A percentile compares a stretch with the other conserved stretches of the same genome.
Conservation (phyloP, 495 filamentous ascomycete species). For the Talaromyces nanjingensis region DNA sequence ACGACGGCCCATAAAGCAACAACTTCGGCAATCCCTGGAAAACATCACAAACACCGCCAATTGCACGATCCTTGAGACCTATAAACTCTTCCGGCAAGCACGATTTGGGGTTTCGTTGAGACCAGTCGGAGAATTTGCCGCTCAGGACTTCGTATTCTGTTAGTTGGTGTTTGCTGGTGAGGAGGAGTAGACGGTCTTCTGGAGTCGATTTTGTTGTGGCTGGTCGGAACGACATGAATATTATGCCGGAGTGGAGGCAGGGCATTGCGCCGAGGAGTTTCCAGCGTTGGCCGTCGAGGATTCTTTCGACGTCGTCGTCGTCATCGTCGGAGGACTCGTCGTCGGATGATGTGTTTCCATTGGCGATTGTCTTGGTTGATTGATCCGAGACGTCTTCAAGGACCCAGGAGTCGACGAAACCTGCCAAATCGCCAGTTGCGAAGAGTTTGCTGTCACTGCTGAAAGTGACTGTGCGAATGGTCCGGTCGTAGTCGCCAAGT, state of each 20-base stretch:
- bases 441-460: constrained; percentile 75
- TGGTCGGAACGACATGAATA: constrained; percentile 71
- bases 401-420: constrained; percentile 81
- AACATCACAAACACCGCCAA: constrained; percentile 82
- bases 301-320: constrained; percentile 22
- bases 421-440: constrained; percentile 71
- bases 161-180: constrained; percentile 71
- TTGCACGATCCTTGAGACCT: constrained; percentile 63
- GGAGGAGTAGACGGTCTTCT: constrained; percentile 60
- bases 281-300: constrained; percentile 54
- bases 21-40: constrained; percentile 48
- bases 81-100: constrained; percentile 67
- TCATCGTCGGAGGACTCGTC: constrained; percentile 49
- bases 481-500: constrained; percentile 70
- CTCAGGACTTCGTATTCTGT: constrained; percentile 68
- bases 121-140: constrained; percentile 78
- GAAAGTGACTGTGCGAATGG: constrained; percentile 68
- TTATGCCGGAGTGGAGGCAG: constrained; percentile 61
- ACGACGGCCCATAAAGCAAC: constrained; percentile 80
- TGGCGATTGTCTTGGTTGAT: constrained; percentile 21
- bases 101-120: constrained; percentile 67
- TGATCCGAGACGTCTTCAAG: constrained; percentile 49
- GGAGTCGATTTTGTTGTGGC: constrained; percentile 26
- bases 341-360: constrained; percentile 30
- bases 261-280: constrained; percentile 68